These are phyloP conservation scores for Xylariales sp. DNA, from an alignment of 2,329 filamentous ascomycete species.

Conservation along the genomic window DNA sequence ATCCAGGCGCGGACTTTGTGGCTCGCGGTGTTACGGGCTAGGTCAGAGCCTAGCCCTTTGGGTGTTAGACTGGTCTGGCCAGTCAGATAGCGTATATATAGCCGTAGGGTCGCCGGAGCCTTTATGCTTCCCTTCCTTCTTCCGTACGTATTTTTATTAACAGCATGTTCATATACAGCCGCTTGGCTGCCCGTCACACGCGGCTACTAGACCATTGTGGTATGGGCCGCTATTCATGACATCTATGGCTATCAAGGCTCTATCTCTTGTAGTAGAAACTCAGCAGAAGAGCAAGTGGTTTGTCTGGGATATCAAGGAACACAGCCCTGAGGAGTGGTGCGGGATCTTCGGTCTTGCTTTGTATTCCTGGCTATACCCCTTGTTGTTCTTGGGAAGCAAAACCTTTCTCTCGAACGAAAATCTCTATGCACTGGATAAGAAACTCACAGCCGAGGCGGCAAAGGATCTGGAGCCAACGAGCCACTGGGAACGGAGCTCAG, in stretches of 20 bases:
- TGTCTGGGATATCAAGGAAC: conserved; percentile 51
- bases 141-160: too few relatives aligned
- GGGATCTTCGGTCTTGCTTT: conserved; percentile 48
- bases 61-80: too few relatives aligned
- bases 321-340: conserved; percentile 53
- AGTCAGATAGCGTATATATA: too few relatives aligned
- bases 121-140: too few relatives aligned
- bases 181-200: too few relatives aligned
- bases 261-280: conserved; percentile 54
- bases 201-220: conserved; percentile 26
- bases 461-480: conserved; percentile 1
- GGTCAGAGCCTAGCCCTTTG: too few relatives aligned
- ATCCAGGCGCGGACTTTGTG: conserved; percentile 57
- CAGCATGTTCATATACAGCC: too few relatives aligned
- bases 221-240: conserved; percentile 52
- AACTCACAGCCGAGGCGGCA: conserved; percentile 1
- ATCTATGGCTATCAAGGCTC: conserved; percentile 52
- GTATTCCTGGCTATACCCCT: conserved; percentile 47
- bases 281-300: conserved; percentile 54
- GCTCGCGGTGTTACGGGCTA: too few relatives aligned
- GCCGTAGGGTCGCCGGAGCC: too few relatives aligned
- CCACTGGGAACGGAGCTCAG: background rate
- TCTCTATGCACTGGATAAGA: conserved; percentile 2
- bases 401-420: background rate
- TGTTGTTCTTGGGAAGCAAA: conserved; percentile 1